Percentiles rank a stretch among this genome's conserved stretches.
Conservation (phyloP, 2,329 filamentous ascomycete genomes). For the Tothia fuscella region DNA sequence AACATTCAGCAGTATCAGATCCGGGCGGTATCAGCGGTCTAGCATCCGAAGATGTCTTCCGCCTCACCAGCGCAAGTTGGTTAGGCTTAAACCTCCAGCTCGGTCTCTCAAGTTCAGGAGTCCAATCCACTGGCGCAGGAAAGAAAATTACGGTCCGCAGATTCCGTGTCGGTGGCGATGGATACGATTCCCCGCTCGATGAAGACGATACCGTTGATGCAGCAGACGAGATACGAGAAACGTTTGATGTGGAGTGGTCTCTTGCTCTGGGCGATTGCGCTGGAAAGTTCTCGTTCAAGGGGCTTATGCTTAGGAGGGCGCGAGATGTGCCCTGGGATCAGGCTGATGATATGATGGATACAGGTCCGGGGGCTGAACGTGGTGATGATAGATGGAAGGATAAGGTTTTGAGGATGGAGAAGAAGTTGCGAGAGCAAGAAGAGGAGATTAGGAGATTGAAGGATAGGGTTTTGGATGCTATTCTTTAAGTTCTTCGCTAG, state of each 20-base stretch:
- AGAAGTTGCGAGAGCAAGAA: slow-evolving; percentile 22
- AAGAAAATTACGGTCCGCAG: slow-evolving; percentile 30
- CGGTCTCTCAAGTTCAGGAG: slow-evolving; percentile 11
- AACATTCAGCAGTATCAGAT: slow-evolving; percentile 17
- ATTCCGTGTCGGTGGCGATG: slow-evolving; percentile 29
- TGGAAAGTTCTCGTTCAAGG: slow-evolving; percentile 32
- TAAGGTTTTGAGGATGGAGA: slow-evolving; percentile 23
- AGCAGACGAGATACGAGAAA: slow-evolving; percentile 20
- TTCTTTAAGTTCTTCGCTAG: slow-evolving; percentile 20
- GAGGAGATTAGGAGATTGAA: slow-evolving; percentile 23
- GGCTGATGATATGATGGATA: slow-evolving; percentile 2
- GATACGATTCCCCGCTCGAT: slow-evolving; percentile 28
- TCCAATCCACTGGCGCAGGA: slow-evolving; percentile 14
- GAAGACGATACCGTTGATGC: slow-evolving; percentile 15
- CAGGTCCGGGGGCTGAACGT: background rate
- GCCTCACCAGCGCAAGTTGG: slow-evolving; percentile 3
- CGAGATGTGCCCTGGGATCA: slow-evolving; percentile 9
- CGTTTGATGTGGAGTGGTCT: slow-evolving; percentile 33
- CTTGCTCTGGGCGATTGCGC: slow-evolving; percentile 29
- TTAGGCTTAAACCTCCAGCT: slow-evolving; percentile 20
- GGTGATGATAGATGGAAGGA: slow-evolving; percentile 20
- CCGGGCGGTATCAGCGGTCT: background rate
- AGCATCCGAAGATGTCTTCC: background rate
- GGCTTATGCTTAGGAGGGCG: slow-evolving; percentile 18
- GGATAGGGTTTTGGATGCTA: slow-evolving; percentile 28